Base-by-base conservation (phyloP, 192 early-diverging fungal genomes). In the Backusella parvicylindrica region DNA sequence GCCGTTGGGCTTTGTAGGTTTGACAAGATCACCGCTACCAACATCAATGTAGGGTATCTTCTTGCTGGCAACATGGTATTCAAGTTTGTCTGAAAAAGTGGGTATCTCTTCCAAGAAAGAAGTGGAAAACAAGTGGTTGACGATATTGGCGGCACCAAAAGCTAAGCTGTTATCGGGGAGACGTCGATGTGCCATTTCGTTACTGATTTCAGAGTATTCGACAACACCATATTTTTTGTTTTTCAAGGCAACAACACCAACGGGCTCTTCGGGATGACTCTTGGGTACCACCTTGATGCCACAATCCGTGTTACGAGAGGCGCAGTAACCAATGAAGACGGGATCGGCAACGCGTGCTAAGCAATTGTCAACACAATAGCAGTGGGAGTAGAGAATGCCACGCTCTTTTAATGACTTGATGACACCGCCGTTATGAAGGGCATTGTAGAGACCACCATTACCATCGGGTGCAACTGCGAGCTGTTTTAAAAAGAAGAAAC, bases 361-460 rank as follows among this genome's bases (percentile, higher is more conserved):
- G 75, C 95, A 94, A 82, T 98, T 98, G 85, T 98, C 96, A 43
- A 98, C 95, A 75, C 94, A 96, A 86, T 96, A 97, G 43, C 90
- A 90, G 82, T 97, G 96, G 18, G 93, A 83, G 75, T 94, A 95
- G 66, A 90, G 87, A 56, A 98, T 86, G 8, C 92, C 91, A 68
- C 93, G 87, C 66, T 80, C 76, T 16, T 90, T 86, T 72, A 98
- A 85, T 75, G 90, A 86, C 37, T 81, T 86, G 28, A 97, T 84
- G 0, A 95, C 91, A 23, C 94, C 93, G 75, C 93, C 90, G n/a
- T 79, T 77, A 31, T 90, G 87, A 66, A 97, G 84, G 2, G 95
- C 95, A 63, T 89, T 88, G 81, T 97, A 98, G 76, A 98, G 91
- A 30, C 96, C 95, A 72, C 92, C 92, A 79, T 94, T 94, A 73